phyloP scores from a whole-genome alignment of 352 stramenopile genomes.

The Heterotrichella gracilis region DNA sequence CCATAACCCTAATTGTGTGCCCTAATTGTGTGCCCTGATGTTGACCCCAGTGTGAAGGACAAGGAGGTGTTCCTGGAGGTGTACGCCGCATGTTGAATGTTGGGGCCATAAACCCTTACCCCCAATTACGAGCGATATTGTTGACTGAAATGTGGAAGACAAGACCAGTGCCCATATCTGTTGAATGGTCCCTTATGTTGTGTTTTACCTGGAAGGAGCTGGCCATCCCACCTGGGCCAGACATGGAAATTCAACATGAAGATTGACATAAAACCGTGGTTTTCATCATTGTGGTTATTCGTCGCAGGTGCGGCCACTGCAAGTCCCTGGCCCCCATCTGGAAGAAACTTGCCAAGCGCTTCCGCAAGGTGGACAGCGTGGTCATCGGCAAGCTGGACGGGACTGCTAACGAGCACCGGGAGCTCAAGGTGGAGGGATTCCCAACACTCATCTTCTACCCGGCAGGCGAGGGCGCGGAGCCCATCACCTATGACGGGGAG shows the following conservation, averaged over 20 bases:
- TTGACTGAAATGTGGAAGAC: slow-evolving; percentile 46
- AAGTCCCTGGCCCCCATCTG: slow-evolving; percentile 49
- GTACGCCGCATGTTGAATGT: slow-evolving; percentile 56
- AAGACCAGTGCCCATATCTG: no score
- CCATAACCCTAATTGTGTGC: no score
- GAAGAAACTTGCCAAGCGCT: slow-evolving; percentile 26
- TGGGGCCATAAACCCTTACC: no score
- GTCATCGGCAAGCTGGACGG: slow-evolving; percentile 72
- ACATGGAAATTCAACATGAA: no score
- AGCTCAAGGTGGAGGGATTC: slow-evolving; percentile 56
- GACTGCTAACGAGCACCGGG: slow-evolving; percentile 55
- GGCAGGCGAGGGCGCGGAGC: slow-evolving; percentile 19
- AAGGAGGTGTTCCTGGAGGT: slow-evolving; percentile 59
- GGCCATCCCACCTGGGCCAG: no score
- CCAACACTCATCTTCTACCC: slow-evolving; percentile 71
- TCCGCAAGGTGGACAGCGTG: slow-evolving; percentile 46
- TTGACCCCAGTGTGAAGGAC: slow-evolving; percentile 46
- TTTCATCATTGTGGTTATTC: no score
- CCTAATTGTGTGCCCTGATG: slow-evolving; percentile 57
- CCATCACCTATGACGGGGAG: slow-evolving; percentile 20
- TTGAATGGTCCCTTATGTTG: no score
- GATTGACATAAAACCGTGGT: no score
- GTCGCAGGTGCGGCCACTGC: slow-evolving; percentile 44
- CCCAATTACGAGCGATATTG: slow-evolving; percentile 56
- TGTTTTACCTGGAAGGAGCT: no score